These are phyloP conservation scores for Hirschfeldia incana DNA, from an alignment of 345 rosid genomes.

Conservation along the genomic window DNA sequence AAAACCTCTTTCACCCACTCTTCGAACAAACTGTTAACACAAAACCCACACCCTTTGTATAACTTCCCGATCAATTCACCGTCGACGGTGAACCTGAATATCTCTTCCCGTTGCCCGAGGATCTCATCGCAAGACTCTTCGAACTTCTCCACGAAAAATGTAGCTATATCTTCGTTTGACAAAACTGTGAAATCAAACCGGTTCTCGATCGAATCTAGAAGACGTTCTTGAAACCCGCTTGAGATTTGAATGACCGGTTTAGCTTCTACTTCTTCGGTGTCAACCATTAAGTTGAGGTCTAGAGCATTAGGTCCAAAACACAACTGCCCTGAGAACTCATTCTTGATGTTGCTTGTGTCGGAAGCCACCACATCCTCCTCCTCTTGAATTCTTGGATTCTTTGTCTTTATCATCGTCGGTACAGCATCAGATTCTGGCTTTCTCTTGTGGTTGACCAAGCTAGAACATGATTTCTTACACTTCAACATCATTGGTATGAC, in stretches of 20 bases:
- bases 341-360: slow-evolving; percentile 42
- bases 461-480: slow-evolving; percentile 38
- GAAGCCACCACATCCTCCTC: slow-evolving; percentile 28
- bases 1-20: slow-evolving; percentile 75
- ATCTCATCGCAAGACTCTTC: slow-evolving; percentile 46
- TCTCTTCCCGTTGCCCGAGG: slow-evolving; percentile 44
- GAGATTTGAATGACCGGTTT: not conserved
- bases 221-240: not conserved
- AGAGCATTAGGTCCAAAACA: slow-evolving; percentile 53
- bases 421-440: slow-evolving; percentile 47
- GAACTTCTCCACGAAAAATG: slow-evolving; percentile 44
- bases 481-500: slow-evolving; percentile 61
- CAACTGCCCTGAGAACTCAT: slow-evolving; percentile 56
- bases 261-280: slow-evolving; percentile 39
- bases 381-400: slow-evolving; percentile 46
- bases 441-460: slow-evolving; percentile 51
- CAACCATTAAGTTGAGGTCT: slow-evolving; percentile 69
- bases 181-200: slow-evolving; percentile 47
- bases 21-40: slow-evolving; percentile 54
- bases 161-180: slow-evolving; percentile 37
- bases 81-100: slow-evolving; percentile 50
- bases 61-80: slow-evolving; percentile 56
- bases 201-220: slow-evolving; percentile 57
- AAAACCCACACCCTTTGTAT: slow-evolving; percentile 33
- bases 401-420: slow-evolving; percentile 37